These are phyloP conservation scores for Epichloe sylvatica DNA, from an alignment of 2,329 filamentous ascomycete genomes.

Conservation along the genomic window DNA sequence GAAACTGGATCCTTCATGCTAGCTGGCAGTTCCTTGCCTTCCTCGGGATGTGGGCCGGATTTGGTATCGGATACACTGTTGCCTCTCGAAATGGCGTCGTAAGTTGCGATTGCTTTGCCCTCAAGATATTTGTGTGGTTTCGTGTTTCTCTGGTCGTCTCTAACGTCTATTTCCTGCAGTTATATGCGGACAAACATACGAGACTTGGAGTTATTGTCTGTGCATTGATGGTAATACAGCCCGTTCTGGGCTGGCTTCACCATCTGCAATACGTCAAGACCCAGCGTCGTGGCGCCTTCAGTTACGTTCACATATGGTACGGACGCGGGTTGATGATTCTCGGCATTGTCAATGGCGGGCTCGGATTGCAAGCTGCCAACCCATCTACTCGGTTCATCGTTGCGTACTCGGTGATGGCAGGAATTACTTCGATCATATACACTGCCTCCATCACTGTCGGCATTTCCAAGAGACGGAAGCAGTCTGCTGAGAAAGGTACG, in stretches of 20 bases:
- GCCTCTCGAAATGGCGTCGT: conserved; percentile 28
- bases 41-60: conserved; percentile 44
- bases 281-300: conserved; percentile 34
- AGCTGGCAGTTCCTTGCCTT: conserved; percentile 40
- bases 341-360: conserved; percentile 49
- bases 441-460: conserved; percentile 8
- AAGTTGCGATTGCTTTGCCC: conserved; percentile 14
- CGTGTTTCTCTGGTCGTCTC: neutral
- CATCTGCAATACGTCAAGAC: conserved; percentile 38
- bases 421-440: conserved; percentile 33
- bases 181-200: conserved; percentile 39
- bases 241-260: conserved; percentile 42
- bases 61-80: conserved; percentile 40
- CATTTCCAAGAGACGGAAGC: neutral
- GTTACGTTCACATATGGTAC: conserved; percentile 48
- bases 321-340: conserved; percentile 44
- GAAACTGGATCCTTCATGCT: conserved; percentile 44
- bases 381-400: conserved; percentile 29
- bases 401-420: conserved; percentile 43
- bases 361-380: conserved; percentile 40
- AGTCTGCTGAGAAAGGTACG: neutral
- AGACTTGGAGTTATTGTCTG: conserved; percentile 42
- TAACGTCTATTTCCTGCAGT: conserved; percentile 22
- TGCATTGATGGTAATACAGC: conserved; percentile 41
- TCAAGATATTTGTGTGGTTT: too few species aligned